Evolutionary conservation across 345 rosid genomes (phyloP), one percentile per base, ranked within the genome.

Genomic region (Stellera chamaejasme): DNA sequence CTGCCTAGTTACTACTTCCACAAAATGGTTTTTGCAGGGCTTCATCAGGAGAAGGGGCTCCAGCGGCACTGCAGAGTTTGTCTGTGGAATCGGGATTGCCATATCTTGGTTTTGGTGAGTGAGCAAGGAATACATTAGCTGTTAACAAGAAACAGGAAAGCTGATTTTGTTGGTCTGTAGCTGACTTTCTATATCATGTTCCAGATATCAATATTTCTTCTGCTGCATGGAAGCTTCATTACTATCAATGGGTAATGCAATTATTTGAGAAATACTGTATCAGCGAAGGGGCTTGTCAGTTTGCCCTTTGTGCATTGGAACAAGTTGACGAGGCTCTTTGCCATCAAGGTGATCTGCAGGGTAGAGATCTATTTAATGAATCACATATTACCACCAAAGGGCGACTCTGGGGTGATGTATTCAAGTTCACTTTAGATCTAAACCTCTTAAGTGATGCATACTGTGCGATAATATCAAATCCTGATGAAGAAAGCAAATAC

Each of bases 201-300:
- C 52, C 84, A 79, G 95, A 76, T 72, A 79, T 76, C 72, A 65
- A 58, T 15, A 71, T 55, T 25, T 77, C 86, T 54, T 66, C 75
- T 67, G 85, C 83, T 13, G 69, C 78, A 25, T 93, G 97, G 99
- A 93, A 83, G 79, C 91, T 89, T 83, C 84, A 79, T 62, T 93
- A 89, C 78, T 93, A 82, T 73, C 89, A 93, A 66, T 93, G 99
- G 99, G 97, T 80, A 43, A 93, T 93, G 99, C 99, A 84, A 65
- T 75, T 82, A 53, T 93, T 93, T 66, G 97, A 93, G 84, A 97
- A 77, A 71, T 83, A 87, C 77, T 75, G 73, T 75, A 66, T 87
- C 58, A 81, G 83, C 63, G 91, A 84, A 68, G 99, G 97, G 67
- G 94, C 99, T 74, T 82, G 78, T 65, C 96, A 84, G 73, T 93